Conservation (phyloP, 129 eudicot genomes). For the Artemisia argyi region DNA sequence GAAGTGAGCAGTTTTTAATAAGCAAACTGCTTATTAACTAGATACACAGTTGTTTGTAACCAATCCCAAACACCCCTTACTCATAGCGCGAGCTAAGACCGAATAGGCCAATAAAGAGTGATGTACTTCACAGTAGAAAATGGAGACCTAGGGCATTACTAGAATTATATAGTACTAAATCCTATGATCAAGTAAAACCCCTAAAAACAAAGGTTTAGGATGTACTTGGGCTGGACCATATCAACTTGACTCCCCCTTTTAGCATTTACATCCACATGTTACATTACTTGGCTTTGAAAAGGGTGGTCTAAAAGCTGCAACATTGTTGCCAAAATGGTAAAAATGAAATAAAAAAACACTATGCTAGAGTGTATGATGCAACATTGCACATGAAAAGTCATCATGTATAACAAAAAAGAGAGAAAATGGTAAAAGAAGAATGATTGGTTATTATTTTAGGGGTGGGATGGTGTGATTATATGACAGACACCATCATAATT, state of each 20-base stretch:
- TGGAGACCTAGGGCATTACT: not conserved
- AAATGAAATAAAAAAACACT: not conserved
- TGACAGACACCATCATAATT: conserved; percentile 25
- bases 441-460: conserved; percentile 32
- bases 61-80: too few species aligned
- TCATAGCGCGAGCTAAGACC: too few species aligned
- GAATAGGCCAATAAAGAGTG: not conserved
- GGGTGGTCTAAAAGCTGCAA: conserved; percentile 2
- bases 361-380: conserved; percentile 13
- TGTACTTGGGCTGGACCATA: conserved; percentile 7
- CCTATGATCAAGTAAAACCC: conserved; percentile 3
- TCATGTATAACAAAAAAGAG: conserved; percentile 24
- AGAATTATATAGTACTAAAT: conserved; percentile 1
- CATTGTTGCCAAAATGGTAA: not conserved
- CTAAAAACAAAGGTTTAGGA: conserved; percentile 5
- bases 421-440: conserved; percentile 22
- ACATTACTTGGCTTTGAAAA: not conserved
- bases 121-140: not conserved
- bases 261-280: conserved; percentile 3
- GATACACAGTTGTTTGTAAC: too few species aligned
- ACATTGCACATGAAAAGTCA: conserved; percentile 33
- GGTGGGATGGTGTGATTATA: conserved; percentile 28
- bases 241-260: not conserved
- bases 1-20: too few species aligned
- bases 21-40: too few species aligned